phyloP scores from a whole-genome alignment of 2,329 filamentous ascomycete genomes.

The Trichoderma hamatum region DNA sequence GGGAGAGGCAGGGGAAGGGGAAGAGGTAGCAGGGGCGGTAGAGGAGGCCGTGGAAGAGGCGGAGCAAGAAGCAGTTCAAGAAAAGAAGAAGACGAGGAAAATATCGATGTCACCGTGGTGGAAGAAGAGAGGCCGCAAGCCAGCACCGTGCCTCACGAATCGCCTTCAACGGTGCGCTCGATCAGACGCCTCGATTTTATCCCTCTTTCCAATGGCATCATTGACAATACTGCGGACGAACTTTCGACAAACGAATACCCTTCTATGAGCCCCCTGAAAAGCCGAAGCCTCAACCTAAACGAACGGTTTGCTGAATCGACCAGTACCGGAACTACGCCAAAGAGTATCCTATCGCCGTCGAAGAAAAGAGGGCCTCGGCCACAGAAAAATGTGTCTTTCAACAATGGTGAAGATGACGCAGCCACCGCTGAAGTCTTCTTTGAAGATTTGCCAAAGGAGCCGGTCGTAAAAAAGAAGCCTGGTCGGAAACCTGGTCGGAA shows the following conservation, averaged over 20 bases:
- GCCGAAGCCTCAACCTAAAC: constrained; percentile 20
- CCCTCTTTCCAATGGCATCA: constrained; percentile 21
- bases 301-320: constrained; percentile 21
- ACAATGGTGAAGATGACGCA: constrained; percentile 45
- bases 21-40: constrained; percentile 16
- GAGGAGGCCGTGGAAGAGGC: constrained; percentile 14
- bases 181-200: constrained; percentile 10
- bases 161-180: constrained; percentile 27
- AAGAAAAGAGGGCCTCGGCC: constrained; percentile 47
- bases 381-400: constrained; percentile 60
- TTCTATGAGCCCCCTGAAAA: constrained; percentile 22
- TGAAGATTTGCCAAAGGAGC: constrained; percentile 52
- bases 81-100: constrained; percentile 18
- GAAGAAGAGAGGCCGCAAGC: constrained; percentile 26
- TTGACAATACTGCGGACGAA: constrained; percentile 26
- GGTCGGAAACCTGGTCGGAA: constrained; percentile 34
- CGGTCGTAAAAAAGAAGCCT: constrained; percentile 35
- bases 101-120: background rate
- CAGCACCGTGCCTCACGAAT: constrained; percentile 19
- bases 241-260: constrained; percentile 1
- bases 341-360: constrained; percentile 60
- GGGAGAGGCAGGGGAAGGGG: constrained; percentile 6
- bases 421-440: constrained; percentile 46
- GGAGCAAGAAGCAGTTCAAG: constrained; percentile 29
- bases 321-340: constrained; percentile 43